Percentiles rank a stretch among this genome's conserved stretches.
Conservation (phyloP, 805 yeast genomes). For the Candida taoyuanica region DNA sequence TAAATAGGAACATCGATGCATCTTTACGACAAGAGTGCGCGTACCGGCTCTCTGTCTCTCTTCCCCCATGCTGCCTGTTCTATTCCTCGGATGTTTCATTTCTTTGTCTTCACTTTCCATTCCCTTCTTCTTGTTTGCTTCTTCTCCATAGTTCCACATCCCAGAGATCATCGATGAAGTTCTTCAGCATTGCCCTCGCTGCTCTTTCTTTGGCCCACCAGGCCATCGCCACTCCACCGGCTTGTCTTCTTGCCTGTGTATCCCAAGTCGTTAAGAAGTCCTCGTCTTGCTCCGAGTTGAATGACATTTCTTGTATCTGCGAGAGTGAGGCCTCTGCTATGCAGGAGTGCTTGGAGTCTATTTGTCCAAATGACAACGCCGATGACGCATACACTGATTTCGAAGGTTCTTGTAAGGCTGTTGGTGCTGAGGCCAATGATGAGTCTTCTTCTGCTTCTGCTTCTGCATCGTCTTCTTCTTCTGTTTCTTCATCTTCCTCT, state of each 20-base stretch:
- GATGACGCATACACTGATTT: constrained; percentile 58
- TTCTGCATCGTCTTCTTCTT: not conserved
- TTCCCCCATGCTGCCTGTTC: not conserved
- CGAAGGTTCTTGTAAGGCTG: constrained; percentile 46
- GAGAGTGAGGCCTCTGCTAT: constrained; percentile 48
- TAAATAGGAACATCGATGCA: not conserved
- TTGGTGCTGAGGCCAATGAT: constrained; percentile 29
- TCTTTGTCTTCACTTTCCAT: not conserved
- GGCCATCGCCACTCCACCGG: constrained; percentile 71
- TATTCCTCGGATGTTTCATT: not conserved
- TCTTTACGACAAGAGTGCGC: not conserved
- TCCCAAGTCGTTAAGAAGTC: constrained; percentile 56
- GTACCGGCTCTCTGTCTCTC: too few species aligned
- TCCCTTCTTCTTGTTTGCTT: not conserved
- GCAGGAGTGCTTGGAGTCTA: constrained; percentile 55
- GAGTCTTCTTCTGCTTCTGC: not conserved
- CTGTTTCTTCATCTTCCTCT: not conserved
- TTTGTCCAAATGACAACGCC: constrained; percentile 63
- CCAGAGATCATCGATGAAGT: constrained; percentile 5
- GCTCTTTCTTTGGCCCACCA: constrained; percentile 18
- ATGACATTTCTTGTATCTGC: constrained; percentile 68
- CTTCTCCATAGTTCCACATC: not conserved
- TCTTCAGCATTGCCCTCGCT: constrained; percentile 11
- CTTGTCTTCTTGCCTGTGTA: constrained; percentile 88
- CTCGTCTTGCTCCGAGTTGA: constrained; percentile 51